Percentiles rank a stretch among this genome's conserved stretches.
These are phyloP conservation scores for Malus asiatica DNA, from an alignment of 306 rosid species.

Conservation along the genomic window DNA sequence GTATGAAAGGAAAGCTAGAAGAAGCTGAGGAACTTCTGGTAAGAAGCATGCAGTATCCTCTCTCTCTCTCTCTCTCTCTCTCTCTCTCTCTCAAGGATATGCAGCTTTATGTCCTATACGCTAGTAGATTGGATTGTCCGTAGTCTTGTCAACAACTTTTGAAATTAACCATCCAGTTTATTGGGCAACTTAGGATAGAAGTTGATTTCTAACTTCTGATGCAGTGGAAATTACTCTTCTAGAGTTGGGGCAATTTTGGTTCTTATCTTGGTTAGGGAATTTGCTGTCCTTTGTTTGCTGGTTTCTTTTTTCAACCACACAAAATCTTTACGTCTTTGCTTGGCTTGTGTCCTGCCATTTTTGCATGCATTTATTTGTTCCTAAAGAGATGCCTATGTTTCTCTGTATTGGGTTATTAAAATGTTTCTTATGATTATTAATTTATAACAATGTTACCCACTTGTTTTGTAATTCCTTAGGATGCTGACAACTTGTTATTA, in stretches of 20 bases:
- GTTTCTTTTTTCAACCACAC: not conserved
- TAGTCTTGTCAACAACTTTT: not conserved
- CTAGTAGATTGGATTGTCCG: not conserved
- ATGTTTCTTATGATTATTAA: not conserved
- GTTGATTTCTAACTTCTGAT: not conserved
- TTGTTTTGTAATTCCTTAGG: not conserved
- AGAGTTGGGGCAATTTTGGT: not conserved
- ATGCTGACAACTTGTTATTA: not conserved
- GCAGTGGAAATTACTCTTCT: not conserved
- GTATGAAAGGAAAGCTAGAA: slow-evolving; percentile 80
- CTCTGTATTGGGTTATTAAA: not conserved
- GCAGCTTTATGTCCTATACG: not conserved
- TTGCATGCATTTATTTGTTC: not conserved
- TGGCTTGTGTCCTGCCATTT: not conserved
- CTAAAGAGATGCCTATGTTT: not conserved
- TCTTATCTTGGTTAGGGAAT: not conserved
- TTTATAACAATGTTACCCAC: not conserved
- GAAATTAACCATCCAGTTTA: not conserved
- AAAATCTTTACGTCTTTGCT: not conserved
- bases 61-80: too few relatives aligned
- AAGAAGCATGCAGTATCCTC: slow-evolving; percentile 4
- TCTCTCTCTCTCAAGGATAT: not conserved
- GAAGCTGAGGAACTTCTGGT: slow-evolving; percentile 86
- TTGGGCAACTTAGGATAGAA: not conserved
- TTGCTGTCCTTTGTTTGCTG: not conserved